These are phyloP conservation scores for Periglandula ipomoeae DNA, from an alignment of 2,329 filamentous ascomycete species.

Conservation along the genomic window DNA sequence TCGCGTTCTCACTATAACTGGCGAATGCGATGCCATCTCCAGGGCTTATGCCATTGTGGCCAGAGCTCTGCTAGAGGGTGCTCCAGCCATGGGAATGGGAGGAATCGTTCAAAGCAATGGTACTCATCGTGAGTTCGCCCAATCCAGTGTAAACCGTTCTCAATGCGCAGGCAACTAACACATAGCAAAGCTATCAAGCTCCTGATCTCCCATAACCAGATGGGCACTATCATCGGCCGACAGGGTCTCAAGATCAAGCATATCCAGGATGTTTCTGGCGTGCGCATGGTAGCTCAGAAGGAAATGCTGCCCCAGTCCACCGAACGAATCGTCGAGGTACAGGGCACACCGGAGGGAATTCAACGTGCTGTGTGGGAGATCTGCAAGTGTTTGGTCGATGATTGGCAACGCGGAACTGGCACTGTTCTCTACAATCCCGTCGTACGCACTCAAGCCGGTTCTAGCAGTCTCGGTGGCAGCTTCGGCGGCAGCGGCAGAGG, in stretches of 20 bases:
- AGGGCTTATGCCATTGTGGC: constrained; percentile 92
- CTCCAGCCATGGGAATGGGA: constrained; percentile 92
- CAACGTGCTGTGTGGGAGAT: constrained; percentile 98
- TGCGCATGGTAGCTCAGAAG: constrained; percentile 98
- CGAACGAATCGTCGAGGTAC: constrained; percentile 93
- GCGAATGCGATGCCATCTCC: constrained; percentile 77
- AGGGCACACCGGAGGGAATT: constrained; percentile 89
- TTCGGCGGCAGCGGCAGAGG: constrained; percentile 27
- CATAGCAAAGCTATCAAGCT: constrained; percentile 72
- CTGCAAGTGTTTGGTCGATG: constrained; percentile 94
- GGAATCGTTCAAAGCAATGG: constrained; percentile 79
- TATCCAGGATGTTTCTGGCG: constrained; percentile 92
- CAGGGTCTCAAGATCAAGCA: constrained; percentile 99
- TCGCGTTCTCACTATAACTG: constrained; percentile 91
- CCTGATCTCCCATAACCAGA: constrained; percentile 98
- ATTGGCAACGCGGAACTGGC: constrained; percentile 93
- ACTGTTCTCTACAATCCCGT: constrained; percentile 97
- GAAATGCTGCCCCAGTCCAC: constrained; percentile 99
- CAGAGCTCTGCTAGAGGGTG: constrained; percentile 83
- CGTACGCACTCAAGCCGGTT: constrained; percentile 67
- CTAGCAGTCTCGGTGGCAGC: constrained; percentile 34
- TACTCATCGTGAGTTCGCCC: constrained; percentile 66
- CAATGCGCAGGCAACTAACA: neutral
- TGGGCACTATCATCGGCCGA: constrained; percentile 97
- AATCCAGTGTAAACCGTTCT: neutral